Evolutionary conservation across 805 yeast genomes (phyloP).

Genomic region (Wickerhamomyces ciferrii): DNA sequence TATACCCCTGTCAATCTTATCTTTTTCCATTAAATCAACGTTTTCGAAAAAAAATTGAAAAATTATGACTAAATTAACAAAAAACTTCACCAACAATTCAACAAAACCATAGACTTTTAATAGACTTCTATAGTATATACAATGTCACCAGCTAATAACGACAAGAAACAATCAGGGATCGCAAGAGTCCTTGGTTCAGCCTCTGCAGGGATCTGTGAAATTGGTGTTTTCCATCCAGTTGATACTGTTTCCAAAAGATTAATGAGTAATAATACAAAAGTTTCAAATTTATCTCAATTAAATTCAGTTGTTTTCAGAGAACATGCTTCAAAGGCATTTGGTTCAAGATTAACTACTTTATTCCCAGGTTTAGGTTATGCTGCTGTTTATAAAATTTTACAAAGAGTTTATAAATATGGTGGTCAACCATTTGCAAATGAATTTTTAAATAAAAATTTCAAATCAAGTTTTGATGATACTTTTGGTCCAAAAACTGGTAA

Average conservation of each 20-base stretch:
- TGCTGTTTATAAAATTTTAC: conserved; percentile 92
- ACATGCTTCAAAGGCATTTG: conserved; percentile 66
- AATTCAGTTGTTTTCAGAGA: conserved; percentile 85
- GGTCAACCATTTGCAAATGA: conserved; percentile 99
- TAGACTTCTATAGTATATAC: not conserved
- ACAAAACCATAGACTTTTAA: not conserved
- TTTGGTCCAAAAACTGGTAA: conserved; percentile 96
- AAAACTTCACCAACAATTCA: no score
- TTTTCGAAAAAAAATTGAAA: not conserved
- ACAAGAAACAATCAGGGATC: conserved; percentile 80
- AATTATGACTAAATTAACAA: not conserved
- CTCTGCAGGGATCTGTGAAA: conserved; percentile 94
- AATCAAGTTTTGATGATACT: conserved; percentile 58
- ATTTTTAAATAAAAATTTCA: conserved; percentile 72
- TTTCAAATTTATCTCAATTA: conserved; percentile 58
- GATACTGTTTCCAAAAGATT: conserved; percentile 96
- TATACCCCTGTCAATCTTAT: no score
- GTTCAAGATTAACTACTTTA: conserved; percentile 69
- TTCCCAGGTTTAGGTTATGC: conserved; percentile 99
- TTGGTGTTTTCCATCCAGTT: conserved; percentile 96
- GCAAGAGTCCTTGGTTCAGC: conserved; percentile 97
- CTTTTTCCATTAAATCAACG: no score
- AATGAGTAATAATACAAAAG: conserved; percentile 74
- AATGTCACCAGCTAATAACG: conserved; percentile 29
- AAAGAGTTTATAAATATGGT: conserved; percentile 97